Conservation (phyloP, 164 flowering plant species). For the Vitis cinerea region DNA sequence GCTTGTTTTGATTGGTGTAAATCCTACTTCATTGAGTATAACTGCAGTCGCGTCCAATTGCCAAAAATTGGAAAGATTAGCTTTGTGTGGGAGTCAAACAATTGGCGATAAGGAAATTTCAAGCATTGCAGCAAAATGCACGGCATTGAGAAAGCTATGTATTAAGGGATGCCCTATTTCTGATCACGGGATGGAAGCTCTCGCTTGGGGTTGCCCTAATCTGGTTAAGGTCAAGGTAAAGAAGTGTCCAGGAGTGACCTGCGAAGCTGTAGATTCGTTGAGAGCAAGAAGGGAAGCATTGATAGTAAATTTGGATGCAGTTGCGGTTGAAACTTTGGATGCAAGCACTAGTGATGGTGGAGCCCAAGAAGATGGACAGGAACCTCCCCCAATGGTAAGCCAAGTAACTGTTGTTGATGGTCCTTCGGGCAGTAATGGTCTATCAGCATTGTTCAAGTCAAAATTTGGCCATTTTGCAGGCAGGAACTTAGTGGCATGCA, state of each 20-base stretch:
- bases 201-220: constrained; percentile 88
- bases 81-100: constrained; percentile 80
- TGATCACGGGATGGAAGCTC: constrained; percentile 67
- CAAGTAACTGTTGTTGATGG: constrained; percentile 18
- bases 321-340: constrained; percentile 38
- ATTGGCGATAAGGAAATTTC: constrained; percentile 79
- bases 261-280: constrained; percentile 63
- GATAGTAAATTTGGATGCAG: constrained; percentile 61
- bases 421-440: constrained; percentile 27
- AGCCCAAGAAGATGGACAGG: constrained; percentile 37
- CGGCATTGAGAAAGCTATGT: constrained; percentile 78
- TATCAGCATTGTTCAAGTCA: constrained; percentile 25
- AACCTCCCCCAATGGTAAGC: constrained; percentile 12
- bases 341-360: constrained; percentile 50
- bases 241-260: constrained; percentile 79
- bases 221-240: constrained; percentile 92
- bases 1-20: constrained; percentile 80
- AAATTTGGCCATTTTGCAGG: constrained; percentile 43
- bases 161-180: constrained; percentile 89
- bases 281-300: constrained; percentile 50
- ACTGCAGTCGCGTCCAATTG: constrained; percentile 65
- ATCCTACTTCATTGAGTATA: constrained; percentile 62
- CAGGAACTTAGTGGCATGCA: constrained; percentile 44
- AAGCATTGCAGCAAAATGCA: constrained; percentile 73
- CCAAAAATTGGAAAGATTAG: constrained; percentile 68